phyloP scores from a whole-genome alignment of 2,329 filamentous ascomycete genomes.

The Verticillium longisporum region DNA sequence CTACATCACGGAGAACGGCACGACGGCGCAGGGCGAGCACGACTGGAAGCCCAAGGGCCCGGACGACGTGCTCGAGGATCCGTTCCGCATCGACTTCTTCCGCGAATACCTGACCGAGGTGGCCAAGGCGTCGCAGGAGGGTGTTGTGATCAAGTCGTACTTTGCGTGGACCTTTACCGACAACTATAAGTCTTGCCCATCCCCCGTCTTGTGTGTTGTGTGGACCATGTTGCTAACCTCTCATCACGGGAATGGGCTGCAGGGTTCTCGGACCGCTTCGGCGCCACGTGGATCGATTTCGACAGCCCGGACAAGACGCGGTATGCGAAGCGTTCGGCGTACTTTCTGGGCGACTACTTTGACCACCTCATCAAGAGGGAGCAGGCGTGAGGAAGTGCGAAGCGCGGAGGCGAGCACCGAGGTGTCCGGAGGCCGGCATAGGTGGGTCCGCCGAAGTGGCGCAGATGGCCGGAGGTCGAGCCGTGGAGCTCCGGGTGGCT shows the following conservation, averaged over 20 bases:
- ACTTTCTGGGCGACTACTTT: conserved; percentile 21
- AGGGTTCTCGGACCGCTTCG: conserved; percentile 30
- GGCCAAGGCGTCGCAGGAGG: conserved; percentile 65
- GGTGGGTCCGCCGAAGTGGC: too few species aligned
- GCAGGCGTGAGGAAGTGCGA: background rate
- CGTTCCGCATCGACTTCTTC: conserved; percentile 77
- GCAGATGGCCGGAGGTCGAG: too few species aligned
- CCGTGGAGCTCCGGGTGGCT: too few species aligned
- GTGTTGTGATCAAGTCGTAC: conserved; percentile 71
- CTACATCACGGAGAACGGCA: conserved; percentile 90
- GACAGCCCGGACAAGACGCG: conserved; percentile 24
- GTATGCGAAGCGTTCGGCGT: conserved; percentile 24
- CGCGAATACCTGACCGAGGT: conserved; percentile 69
- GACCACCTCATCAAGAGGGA: conserved; percentile 17
- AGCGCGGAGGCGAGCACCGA: background rate
- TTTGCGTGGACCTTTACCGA: conserved; percentile 86
- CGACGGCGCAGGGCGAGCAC: conserved; percentile 72
- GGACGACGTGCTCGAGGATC: conserved; percentile 61
- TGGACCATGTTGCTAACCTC: background rate
- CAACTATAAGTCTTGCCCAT: conserved; percentile 44
- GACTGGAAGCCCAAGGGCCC: conserved; percentile 42
- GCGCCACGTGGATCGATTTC: conserved; percentile 32
- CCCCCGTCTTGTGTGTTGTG: too few species aligned
- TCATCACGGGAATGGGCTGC: conserved; percentile 33
- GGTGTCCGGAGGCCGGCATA: background rate